Base-by-base conservation (phyloP, 2,329 filamentous ascomycete genomes). In the Aspergillus pseudotamarii region DNA sequence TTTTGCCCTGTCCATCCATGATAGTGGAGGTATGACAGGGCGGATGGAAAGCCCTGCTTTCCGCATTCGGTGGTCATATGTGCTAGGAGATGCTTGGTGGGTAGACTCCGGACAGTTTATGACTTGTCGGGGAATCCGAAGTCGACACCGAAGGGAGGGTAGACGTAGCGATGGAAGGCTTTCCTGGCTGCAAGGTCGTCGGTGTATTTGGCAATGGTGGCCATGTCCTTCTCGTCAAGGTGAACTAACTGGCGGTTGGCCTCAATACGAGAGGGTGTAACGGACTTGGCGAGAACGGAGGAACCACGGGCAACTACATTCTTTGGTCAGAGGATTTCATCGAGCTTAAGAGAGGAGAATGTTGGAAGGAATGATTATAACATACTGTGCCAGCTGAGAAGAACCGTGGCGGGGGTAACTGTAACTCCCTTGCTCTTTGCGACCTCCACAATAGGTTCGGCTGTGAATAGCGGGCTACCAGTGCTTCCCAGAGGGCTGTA, bases 81-180 rank as follows among this genome's bases (percentile, higher is more conserved):
- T 36, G 9, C 51, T 4, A 36, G 30, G 32, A 26, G 51, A 23
- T 55, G 4, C 50, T 34, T 19, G 21, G 12, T 36, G 23, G 30
- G 51, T 55, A 38, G 48, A 51, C 28, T 34, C 30, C 8, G 26
- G 21, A 21, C 38, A 26, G 57, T 48, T 57, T 54, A 63, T 6
- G 63, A 64, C 83, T 89, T 89, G 74, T 91, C 89, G n/a, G 88
- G 89, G 80, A 91, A 91, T 2, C 89, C 89, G 75, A 92, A 89
- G 71, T 89, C 82, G 56, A 90, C 78, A 3, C 87, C 88, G 71
- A 91, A 91, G 0, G 88, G 85, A 68, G 89, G 89, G 75, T 89
- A 91, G 38, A 91, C 87, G 66, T 86, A 91, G 57, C 78, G 75
- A 63, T 75, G 71, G 64, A 76, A 71, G 51, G 70, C 67, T 48